phyloP scores from a whole-genome alignment of 306 rosid species.

The Phaseolus lunatus region DNA sequence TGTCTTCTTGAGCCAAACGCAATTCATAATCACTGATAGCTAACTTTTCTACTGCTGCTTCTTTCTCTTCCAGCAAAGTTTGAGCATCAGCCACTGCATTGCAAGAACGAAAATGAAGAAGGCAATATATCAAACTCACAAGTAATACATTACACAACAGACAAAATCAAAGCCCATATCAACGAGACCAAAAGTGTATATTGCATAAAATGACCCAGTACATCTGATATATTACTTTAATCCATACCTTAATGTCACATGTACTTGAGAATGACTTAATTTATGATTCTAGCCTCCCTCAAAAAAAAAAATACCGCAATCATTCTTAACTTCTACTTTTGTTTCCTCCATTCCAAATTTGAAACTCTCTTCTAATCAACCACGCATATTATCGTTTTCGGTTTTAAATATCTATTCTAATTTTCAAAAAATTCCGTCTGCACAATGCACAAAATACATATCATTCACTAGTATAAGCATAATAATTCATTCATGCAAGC shows the following conservation, averaged over 20 bases:
- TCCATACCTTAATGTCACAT: constrained; percentile 5
- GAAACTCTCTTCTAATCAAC: constrained; percentile 5
- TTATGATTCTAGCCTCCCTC: neutral
- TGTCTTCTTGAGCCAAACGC: constrained; percentile 93
- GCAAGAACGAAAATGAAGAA: constrained; percentile 42
- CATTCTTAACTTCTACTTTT: neutral
- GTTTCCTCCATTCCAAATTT: neutral
- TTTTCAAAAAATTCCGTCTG: neutral
- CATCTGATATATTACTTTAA: neutral
- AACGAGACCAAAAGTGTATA: constrained; percentile 16
- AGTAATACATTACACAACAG: constrained; percentile 3
- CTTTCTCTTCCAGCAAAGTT: constrained; percentile 86
- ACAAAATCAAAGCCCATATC: constrained; percentile 12
- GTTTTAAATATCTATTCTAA: neutral
- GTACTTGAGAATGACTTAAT: neutral
- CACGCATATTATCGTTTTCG: neutral
- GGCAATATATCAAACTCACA: constrained; percentile 17
- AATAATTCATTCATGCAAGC: neutral
- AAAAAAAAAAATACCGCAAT: neutral
- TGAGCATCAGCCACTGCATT: constrained; percentile 95
- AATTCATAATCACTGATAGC: constrained; percentile 91
- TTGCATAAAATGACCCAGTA: constrained; percentile 3
- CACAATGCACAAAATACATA: constrained; percentile 10
- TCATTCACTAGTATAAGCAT: neutral
- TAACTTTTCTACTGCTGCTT: constrained; percentile 78